Percentiles rank a stretch among this genome's conserved stretches.
phyloP scores from a whole-genome alignment of 352 stramenopile species.

The Phytophthora nicotianae region DNA sequence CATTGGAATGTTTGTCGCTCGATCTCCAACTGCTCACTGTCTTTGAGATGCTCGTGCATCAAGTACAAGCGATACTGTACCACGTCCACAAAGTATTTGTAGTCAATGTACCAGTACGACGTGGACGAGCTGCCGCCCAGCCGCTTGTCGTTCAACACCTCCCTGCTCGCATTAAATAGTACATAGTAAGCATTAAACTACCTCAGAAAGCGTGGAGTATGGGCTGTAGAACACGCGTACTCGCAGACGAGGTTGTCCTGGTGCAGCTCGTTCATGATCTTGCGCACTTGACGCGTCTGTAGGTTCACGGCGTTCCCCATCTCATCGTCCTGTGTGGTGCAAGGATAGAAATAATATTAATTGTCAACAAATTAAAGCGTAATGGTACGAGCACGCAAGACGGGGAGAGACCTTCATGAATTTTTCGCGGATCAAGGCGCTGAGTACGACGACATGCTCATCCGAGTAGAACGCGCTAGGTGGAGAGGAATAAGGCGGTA shows the following conservation, averaged over 20 bases:
- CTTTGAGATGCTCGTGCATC: constrained; percentile 88
- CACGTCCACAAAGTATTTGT: constrained; percentile 92
- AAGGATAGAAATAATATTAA: constrained; percentile 8
- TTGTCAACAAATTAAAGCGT: not conserved
- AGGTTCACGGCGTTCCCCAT: constrained; percentile 90
- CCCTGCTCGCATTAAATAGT: constrained; percentile 36
- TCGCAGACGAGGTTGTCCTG: constrained; percentile 87
- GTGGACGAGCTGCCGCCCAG: constrained; percentile 84
- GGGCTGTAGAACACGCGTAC: constrained; percentile 36
- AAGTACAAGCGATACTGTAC: constrained; percentile 89
- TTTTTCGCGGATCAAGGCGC: constrained; percentile 85
- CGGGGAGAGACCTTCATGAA: constrained; percentile 75
- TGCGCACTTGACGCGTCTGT: constrained; percentile 88
- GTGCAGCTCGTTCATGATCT: constrained; percentile 90
- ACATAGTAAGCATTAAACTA: constrained; percentile 17
- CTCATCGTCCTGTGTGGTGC: constrained; percentile 69
- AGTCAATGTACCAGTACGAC: constrained; percentile 93
- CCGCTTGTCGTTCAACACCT: constrained; percentile 89
- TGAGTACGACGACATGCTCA: constrained; percentile 87
- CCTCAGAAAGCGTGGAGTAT: not conserved
- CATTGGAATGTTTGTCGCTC: constrained; percentile 89
- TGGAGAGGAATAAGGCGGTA: not conserved
- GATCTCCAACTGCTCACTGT: constrained; percentile 87
- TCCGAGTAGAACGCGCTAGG: constrained; percentile 88
- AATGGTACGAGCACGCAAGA: not conserved